Evolutionary conservation across 192 early-diverging fungal genomes (phyloP), one percentile per base, ranked within the genome.

Genomic region (Coemansia sp.): DNA sequence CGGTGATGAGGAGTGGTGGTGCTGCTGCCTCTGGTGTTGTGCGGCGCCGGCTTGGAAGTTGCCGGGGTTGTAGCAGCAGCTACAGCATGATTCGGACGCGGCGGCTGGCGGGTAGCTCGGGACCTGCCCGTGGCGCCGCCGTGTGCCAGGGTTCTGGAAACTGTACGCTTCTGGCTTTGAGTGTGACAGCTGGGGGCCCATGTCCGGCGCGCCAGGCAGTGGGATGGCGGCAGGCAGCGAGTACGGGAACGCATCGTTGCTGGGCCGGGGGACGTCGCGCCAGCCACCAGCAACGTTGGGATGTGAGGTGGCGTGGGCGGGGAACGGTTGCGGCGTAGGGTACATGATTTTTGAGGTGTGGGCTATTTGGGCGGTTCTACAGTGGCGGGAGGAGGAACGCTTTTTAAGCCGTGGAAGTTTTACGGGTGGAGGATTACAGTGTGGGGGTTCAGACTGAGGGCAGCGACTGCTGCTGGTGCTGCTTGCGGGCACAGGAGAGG

Each of bases 191-290:
- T 7, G 26, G 26, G 58, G 58, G 19, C 58, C 58, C 19, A 21
- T 30, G 19, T 32, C 28, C 12, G 7, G 28, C 6, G 54, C 31
- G 24, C 60, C 52, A 4, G 70, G 70, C 53, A 72, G 58, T 26
- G 64, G 59, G 31, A 72, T 66, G 48, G 70, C 31, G 8, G 55
- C 55, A 7, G 70, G 70, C 23, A 72, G 54, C 27, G 61, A 54
- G 18, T 44, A 26, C 27, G 61, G 1, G 25, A 54, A 47, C 16
- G 31, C 21, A 21, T 6, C 34, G 52, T 18, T 19, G 61, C 31
- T 25, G 51, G 22, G 51, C 24, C 61, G 21, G 0, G 51, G 7
- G 5, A 38, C 23, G 12, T 63, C 61, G 51, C 19, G 30, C 25
- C 25, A 16, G 48, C 51, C 44, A 30, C 26, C 54, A 9, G 53